Conservation (phyloP, 1,139 yeast species). For the Protomyces macrosporus region DNA sequence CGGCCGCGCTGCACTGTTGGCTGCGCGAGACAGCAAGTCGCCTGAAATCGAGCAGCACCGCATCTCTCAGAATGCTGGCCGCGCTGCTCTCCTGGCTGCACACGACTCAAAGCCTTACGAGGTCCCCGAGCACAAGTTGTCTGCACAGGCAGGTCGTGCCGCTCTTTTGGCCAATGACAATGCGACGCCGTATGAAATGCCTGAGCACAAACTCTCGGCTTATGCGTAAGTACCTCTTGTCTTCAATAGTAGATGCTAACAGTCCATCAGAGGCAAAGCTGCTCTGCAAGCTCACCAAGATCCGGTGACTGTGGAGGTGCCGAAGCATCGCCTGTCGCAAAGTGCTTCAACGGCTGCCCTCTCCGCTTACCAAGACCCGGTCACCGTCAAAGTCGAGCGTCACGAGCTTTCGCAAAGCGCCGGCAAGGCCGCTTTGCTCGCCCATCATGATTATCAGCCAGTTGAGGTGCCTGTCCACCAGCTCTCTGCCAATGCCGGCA, state of each 20-base stretch:
- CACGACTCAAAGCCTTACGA: constrained; percentile 17
- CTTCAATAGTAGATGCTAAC: neutral
- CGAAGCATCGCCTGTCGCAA: constrained; percentile 13
- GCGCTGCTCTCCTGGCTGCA: constrained; percentile 18
- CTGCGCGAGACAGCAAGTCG: constrained; percentile 17
- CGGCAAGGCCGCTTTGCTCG: constrained; percentile 19
- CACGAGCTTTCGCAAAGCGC: constrained; percentile 21
- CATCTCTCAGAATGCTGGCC: constrained; percentile 16
- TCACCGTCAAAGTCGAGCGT: constrained; percentile 6
- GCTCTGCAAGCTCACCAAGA: constrained; percentile 15
- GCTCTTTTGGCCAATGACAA: constrained; percentile 17
- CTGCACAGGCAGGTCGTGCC: constrained; percentile 17
- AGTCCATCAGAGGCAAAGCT: constrained; percentile 8
- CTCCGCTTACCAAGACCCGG: constrained; percentile 16
- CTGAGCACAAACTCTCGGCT: constrained; percentile 16
- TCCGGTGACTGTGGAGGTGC: constrained; percentile 7
- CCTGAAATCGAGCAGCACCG: constrained; percentile 7
- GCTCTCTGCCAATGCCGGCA: constrained; percentile 21
- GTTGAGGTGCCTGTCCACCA: constrained; percentile 13
- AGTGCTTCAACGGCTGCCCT: constrained; percentile 17
- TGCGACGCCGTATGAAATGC: constrained; percentile 14
- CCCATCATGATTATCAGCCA: constrained; percentile 18
- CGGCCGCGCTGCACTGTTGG: constrained; percentile 16
- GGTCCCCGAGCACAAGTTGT: constrained; percentile 15
- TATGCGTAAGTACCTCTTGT: constrained; percentile 6